Percentiles rank a stretch among this genome's conserved stretches.
Evolutionary conservation across 1,284 basidiomycete species (phyloP).

Genomic region (Schizophyllum amplum): DNA sequence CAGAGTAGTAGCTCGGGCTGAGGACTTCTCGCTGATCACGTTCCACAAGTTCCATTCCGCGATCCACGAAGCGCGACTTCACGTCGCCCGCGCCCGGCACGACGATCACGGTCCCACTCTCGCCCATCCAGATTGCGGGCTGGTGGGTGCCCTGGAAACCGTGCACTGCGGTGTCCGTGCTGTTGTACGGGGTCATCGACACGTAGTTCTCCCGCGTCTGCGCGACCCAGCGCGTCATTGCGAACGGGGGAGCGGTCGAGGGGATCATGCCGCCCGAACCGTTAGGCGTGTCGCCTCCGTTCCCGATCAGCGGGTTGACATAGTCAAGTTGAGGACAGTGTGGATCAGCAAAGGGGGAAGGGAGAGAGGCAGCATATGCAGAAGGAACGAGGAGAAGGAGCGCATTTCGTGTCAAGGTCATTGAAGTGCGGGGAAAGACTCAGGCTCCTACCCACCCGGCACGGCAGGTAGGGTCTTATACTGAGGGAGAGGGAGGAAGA

Average conservation of each 20-base stretch:
- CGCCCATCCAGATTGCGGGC: constrained; percentile 90
- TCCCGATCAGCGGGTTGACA: constrained; percentile 63
- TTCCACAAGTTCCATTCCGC: constrained; percentile 53
- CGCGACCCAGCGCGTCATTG: constrained; percentile 75
- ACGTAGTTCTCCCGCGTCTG: constrained; percentile 69
- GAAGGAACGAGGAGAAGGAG: neutral
- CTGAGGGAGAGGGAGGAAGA: too few relatives aligned
- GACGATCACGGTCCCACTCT: constrained; percentile 61
- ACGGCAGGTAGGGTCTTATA: too few relatives aligned
- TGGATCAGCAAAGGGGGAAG: constrained; percentile 20
- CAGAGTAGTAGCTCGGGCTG: constrained; percentile 62
- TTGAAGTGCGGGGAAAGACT: neutral
- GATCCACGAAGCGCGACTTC: constrained; percentile 45
- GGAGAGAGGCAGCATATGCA: neutral
- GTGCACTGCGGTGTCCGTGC: constrained; percentile 51
- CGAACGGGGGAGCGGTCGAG: constrained; percentile 71
- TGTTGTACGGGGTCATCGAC: constrained; percentile 73
- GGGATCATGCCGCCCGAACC: constrained; percentile 65
- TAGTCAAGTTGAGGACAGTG: constrained; percentile 38
- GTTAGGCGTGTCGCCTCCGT: constrained; percentile 62
- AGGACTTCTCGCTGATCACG: constrained; percentile 44
- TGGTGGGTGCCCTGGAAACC: constrained; percentile 78
- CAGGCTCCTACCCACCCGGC: too few relatives aligned
- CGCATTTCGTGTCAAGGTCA: neutral
- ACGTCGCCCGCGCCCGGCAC: constrained; percentile 51